These are phyloP conservation scores for Cystobasidium ongulense DNA, from an alignment of 768 basidiomycete species.

Conservation along the genomic window DNA sequence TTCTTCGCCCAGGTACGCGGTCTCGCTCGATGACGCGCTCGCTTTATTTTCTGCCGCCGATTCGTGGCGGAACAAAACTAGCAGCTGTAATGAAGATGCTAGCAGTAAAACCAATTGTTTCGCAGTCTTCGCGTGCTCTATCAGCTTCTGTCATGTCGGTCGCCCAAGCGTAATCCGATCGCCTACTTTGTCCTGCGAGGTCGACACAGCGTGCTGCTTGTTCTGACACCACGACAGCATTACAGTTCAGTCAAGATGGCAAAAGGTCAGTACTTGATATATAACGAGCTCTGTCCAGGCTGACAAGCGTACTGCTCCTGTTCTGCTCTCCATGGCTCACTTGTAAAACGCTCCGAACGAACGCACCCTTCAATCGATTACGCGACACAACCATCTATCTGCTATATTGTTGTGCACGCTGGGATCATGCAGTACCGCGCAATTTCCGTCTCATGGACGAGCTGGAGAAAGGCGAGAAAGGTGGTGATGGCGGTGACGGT, in stretches of 20 bases:
- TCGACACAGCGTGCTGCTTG: neutral
- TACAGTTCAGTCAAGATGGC: neutral
- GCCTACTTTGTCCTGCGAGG: neutral
- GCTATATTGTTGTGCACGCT: neutral
- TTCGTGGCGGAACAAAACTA: too few species aligned
- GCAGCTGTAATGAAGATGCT: too few species aligned
- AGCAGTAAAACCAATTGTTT: too few species aligned
- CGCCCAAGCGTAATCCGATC: too few species aligned
- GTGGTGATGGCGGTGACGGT: conserved; percentile 75
- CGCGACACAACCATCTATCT: neutral
- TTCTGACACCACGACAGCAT: neutral
- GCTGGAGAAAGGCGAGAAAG: conserved; percentile 99
- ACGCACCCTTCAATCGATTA: neutral
- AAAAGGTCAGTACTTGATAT: neutral
- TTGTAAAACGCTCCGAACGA: neutral
- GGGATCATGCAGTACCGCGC: conserved; percentile 62
- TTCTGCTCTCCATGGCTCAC: neutral
- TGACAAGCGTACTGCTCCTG: neutral
- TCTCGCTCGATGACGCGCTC: too few species aligned
- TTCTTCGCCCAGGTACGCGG: too few species aligned
- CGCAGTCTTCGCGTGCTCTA: too few species aligned
- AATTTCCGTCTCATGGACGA: conserved; percentile 96
- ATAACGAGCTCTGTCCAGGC: neutral
- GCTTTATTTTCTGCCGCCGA: too few species aligned
- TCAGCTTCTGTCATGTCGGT: too few species aligned